phyloP scores from a whole-genome alignment of 345 rosid genomes.

The Chamaenerion angustifolium region DNA sequence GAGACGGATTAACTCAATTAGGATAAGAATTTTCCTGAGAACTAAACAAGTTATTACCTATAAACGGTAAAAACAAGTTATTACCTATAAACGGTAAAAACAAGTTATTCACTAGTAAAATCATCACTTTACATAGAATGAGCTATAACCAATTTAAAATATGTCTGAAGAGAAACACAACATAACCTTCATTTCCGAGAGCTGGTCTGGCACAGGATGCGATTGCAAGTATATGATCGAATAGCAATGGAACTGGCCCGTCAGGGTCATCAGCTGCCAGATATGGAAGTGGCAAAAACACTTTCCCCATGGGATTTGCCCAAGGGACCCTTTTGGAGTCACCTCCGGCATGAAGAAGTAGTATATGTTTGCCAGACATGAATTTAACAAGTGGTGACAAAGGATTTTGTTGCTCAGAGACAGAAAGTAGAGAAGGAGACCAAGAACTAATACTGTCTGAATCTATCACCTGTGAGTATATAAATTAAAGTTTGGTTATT shows the following conservation, averaged over 20 bases:
- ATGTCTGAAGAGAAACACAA: constrained; percentile 3
- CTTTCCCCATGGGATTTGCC: constrained; percentile 99
- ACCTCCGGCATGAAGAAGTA: constrained; percentile 98
- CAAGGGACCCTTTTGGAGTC: constrained; percentile 97
- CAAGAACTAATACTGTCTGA: constrained; percentile 18
- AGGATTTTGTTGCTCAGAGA: constrained; percentile 10
- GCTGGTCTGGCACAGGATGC: constrained; percentile 91
- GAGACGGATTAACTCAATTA: too few species aligned
- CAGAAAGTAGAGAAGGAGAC: constrained; percentile 10
- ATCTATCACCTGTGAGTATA: constrained; percentile 26
- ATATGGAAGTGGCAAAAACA: constrained; percentile 87
- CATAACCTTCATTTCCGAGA: constrained; percentile 49
- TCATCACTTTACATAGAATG: too few species aligned
- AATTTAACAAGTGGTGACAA: constrained; percentile 24
- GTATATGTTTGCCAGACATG: constrained; percentile 56
- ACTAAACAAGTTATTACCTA: too few species aligned
- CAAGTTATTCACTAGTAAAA: too few species aligned
- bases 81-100: too few species aligned
- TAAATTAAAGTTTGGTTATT: too few species aligned
- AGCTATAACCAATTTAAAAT: too few species aligned
- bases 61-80: too few species aligned
- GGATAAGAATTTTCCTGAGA: too few species aligned
- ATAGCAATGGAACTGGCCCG: constrained; percentile 87
- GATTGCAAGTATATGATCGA: constrained; percentile 91
- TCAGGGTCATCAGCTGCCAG: constrained; percentile 92